Evolutionary conservation across 495 filamentous ascomycete species (phyloP), one percentile per base, ranked within the genome.

Genomic region (Penicillium steckii): DNA sequence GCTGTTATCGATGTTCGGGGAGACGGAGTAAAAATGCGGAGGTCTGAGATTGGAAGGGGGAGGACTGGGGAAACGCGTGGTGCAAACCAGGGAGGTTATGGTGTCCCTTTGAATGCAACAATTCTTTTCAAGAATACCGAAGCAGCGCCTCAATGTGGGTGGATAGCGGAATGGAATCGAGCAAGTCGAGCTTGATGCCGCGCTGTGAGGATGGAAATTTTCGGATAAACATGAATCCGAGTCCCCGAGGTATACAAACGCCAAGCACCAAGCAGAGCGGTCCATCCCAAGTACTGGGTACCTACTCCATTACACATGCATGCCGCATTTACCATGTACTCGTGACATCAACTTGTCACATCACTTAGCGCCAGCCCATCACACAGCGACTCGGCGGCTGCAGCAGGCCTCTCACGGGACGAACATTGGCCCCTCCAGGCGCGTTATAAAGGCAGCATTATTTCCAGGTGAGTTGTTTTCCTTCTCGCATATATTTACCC

Each of bases 141-240:
- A 22, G 21, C 15, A 33, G 19, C 44, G 26, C 44, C 44, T 24
- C 29, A 43, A 44, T 18, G 27, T 25, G 27, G n/a, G 26, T 44
- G 35, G 15, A 24, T 8, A 41, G 23, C n/a, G 29, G 30, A 45
- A 30, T 37, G 46, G 19, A 5, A 29, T n/a, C 24, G 43, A 46
- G 3, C 42, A 15, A 19, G 42, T 17, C 33, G 4, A 19, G 23
- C 3, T 42, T 21, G 15, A 44, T 13, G 17, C 6, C 40, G 26
- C 22, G 17, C 26, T 38, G 24, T 50, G 37, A 15, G 45, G 57
- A 64, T 56, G 62, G 65, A 73, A 75, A 72, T 72, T 74, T 70
- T 74, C 72, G 72, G 72, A 73, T 50, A 75, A 73, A 75, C 53
- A 41, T 62, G 52, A 7, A 33, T 59, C 61, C 66, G 62, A 29